Evolutionary conservation across 1,139 yeast genomes (phyloP).

Genomic region (Sugiyamaella neomexicana): DNA sequence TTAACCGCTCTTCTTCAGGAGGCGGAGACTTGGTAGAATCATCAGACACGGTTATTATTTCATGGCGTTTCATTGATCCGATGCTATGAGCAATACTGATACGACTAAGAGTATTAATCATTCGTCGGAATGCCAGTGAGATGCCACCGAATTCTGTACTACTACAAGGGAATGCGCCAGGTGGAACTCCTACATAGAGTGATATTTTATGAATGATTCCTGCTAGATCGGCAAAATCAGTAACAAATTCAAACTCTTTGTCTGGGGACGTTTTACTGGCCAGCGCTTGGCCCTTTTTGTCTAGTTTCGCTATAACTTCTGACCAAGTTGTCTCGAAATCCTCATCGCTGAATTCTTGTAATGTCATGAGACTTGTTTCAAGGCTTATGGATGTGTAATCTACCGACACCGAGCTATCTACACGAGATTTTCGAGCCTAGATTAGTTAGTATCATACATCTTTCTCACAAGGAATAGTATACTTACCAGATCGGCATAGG

Average conservation of each 20-base stretch:
- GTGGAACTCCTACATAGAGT: conserved; percentile 35
- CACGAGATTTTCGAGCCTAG: conserved; percentile 11
- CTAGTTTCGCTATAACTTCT: conserved; percentile 16
- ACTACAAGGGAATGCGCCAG: conserved; percentile 33
- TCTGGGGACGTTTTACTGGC: conserved; percentile 10
- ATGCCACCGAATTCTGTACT: conserved; percentile 28
- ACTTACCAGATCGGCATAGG: conserved; percentile 28
- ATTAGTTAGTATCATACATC: background rate
- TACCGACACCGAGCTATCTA: conserved; percentile 15
- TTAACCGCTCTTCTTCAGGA: conserved; percentile 2
- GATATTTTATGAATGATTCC: conserved; percentile 31
- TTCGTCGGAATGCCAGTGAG: conserved; percentile 31
- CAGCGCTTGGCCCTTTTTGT: conserved; percentile 7
- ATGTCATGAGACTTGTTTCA: conserved; percentile 19
- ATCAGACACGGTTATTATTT: conserved; percentile 10
- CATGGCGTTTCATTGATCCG: conserved; percentile 24
- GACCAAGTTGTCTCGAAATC: conserved; percentile 23
- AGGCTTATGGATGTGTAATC: conserved; percentile 18
- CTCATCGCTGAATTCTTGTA: conserved; percentile 16
- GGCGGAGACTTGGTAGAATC: background rate
- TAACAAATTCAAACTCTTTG: conserved; percentile 14
- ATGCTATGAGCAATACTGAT: conserved; percentile 30
- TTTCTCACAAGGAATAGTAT: too few species aligned
- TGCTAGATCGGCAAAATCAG: conserved; percentile 27
- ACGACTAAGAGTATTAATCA: conserved; percentile 32